Evolutionary conservation across 2,329 filamentous ascomycete species (phyloP).

Genomic region (Aspergillus tubingensis): DNA sequence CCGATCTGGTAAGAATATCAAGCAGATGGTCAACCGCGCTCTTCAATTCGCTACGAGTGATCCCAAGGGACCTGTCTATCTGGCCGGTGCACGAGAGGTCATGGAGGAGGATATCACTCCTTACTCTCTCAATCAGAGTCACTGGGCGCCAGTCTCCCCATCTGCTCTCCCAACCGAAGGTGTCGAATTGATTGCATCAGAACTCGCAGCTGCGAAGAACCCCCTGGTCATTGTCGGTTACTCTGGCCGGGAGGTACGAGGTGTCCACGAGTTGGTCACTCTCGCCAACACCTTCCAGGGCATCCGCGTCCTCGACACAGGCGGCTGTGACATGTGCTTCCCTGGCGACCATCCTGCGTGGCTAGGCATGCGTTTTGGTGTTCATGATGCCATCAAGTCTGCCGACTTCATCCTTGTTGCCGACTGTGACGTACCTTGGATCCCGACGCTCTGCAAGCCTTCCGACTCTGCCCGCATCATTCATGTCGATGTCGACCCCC

Average conservation of each 20-base stretch:
- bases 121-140: conserved; percentile 66
- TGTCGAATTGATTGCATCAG: conserved; percentile 46
- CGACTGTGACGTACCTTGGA: conserved; percentile 92
- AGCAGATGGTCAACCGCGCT: conserved; percentile 85
- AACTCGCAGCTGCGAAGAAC: conserved; percentile 49
- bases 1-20: conserved; percentile 80
- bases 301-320: conserved; percentile 54
- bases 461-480: conserved; percentile 59
- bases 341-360: conserved; percentile 55
- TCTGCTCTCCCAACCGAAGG: conserved; percentile 59
- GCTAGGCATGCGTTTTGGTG: conserved; percentile 71
- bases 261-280: conserved; percentile 47
- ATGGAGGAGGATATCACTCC: conserved; percentile 83
- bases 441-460: conserved; percentile 72
- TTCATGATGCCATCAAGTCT: conserved; percentile 69
- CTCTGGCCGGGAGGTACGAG: conserved; percentile 48
- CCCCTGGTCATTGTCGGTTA: conserved; percentile 56
- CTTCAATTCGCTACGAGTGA: conserved; percentile 77
- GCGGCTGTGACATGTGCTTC: conserved; percentile 56
- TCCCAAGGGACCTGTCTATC: conserved; percentile 77
- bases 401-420: conserved; percentile 84
- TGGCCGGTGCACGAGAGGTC: conserved; percentile 75
- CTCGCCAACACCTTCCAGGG: conserved; percentile 52
- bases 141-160: conserved; percentile 71
- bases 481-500: conserved; percentile 67